Evolutionary conservation across 192 early-diverging fungal genomes (phyloP).

Genomic region (Coemansia sp.): DNA sequence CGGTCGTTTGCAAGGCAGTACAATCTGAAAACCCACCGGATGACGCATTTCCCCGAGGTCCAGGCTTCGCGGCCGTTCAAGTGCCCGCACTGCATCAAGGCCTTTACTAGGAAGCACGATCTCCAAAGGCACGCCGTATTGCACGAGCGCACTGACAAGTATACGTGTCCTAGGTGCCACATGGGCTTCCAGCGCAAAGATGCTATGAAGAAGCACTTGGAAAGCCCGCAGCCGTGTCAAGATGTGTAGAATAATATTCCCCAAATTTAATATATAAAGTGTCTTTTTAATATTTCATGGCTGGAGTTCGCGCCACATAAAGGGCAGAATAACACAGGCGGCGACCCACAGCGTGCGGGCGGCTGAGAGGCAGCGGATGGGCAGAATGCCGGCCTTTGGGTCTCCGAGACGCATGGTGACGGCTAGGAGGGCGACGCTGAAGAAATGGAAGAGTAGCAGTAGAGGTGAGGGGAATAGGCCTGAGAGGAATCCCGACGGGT

Average conservation of each 20-base stretch:
- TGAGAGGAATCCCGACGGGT: constrained; percentile 86
- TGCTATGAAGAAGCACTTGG: constrained; percentile 42
- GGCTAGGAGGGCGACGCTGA: constrained; percentile 76
- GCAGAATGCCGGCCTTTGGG: constrained; percentile 17
- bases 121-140: constrained; percentile 67
- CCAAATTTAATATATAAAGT: background rate
- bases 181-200: constrained; percentile 57
- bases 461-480: constrained; percentile 75
- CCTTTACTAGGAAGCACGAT: constrained; percentile 81
- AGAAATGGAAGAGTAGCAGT: constrained; percentile 88
- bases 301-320: constrained; percentile 46
- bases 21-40: constrained; percentile 79
- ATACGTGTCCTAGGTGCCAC: constrained; percentile 52
- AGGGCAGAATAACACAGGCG: constrained; percentile 58
- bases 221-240: constrained; percentile 3
- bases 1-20: constrained; percentile 77
- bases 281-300: constrained; percentile 12
- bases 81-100: constrained; percentile 62
- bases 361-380: constrained; percentile 26
- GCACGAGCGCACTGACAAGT: constrained; percentile 56
- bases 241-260: constrained; percentile 11
- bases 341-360: constrained; percentile 58
- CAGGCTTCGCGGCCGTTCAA: constrained; percentile 59
- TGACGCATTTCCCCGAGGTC: constrained; percentile 65
- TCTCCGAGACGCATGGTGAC: constrained; percentile 30